These are phyloP conservation scores for Monosporascus sp. DNA, from an alignment of 2,329 filamentous ascomycete species.

Conservation along the genomic window DNA sequence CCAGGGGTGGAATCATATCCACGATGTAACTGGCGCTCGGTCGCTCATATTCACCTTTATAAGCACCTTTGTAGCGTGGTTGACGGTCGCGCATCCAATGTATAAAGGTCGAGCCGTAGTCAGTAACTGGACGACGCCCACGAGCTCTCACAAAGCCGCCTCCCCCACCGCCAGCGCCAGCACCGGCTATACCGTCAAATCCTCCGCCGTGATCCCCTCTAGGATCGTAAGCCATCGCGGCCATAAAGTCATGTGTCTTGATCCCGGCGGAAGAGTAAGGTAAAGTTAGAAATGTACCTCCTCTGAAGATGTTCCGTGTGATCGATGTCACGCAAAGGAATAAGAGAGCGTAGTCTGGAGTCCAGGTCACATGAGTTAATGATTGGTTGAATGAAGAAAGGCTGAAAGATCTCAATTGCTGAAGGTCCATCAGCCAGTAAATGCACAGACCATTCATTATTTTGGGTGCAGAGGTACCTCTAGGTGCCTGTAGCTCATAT, in stretches of 20 bases:
- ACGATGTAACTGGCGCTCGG: slow-evolving; percentile 86
- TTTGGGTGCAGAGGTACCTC: too few relatives aligned
- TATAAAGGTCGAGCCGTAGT: slow-evolving; percentile 84
- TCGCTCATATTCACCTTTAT: slow-evolving; percentile 71
- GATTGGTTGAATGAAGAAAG: not conserved
- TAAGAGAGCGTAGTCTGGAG: not conserved
- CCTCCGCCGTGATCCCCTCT: slow-evolving; percentile 42
- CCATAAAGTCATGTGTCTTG: slow-evolving; percentile 10
- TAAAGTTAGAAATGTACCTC: not conserved
- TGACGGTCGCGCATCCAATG: slow-evolving; percentile 86
- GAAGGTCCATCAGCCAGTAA: too few relatives aligned
- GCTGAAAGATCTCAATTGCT: not conserved
- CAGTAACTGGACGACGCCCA: slow-evolving; percentile 67
- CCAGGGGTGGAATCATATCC: slow-evolving; percentile 83
- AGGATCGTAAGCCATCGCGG: slow-evolving; percentile 48
- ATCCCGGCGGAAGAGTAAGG: not conserved
- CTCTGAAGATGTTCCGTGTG: not conserved
- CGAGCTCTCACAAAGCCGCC: slow-evolving; percentile 41
- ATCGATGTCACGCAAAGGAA: not conserved
- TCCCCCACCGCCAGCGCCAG: slow-evolving; percentile 33
- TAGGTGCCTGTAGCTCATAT: too few relatives aligned
- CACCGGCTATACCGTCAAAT: slow-evolving; percentile 32
- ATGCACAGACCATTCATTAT: too few relatives aligned
- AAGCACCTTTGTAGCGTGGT: slow-evolving; percentile 67
- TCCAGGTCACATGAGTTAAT: not conserved